Base-by-base conservation (phyloP, 768 basidiomycete genomes). In the Rhodotorula babjevae region DNA sequence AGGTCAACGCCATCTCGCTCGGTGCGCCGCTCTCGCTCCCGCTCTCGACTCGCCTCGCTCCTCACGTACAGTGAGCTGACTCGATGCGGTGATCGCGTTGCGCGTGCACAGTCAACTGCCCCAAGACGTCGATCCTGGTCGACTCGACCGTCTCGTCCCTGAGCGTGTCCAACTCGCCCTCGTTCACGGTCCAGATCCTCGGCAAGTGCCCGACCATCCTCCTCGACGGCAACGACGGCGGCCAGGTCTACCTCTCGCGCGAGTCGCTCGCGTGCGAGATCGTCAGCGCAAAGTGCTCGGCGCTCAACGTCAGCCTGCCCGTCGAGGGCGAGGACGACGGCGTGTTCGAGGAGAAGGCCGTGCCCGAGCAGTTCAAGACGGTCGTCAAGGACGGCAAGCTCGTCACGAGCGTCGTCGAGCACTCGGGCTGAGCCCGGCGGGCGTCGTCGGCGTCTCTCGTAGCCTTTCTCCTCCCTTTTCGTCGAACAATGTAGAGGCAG, bases 301-400 rank as follows among this genome's bases (percentile, higher is more conserved):
- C 88, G 46, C 90, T 99, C 81, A 99, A 98, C 82, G 84, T 99
- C 74, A 91, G 87, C 76, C 79, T 97, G 31, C 80, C 80, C 0
- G 76, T 73, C 36, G 87, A 88, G 75, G 91, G 87, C 27, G 92
- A 93, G 75, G 93, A 96, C 80, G 92, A 95, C 18, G 95, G 93
- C 12, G 84, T 94, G 58, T 97, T 93, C 77, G 86, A 86, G 72
- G 96, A 99, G 81, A 87, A 88, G 74, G 85, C 95, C 1, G 83
- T 99, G 29, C 95, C 96, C 0, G 96, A 99, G 83, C 98, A 96
- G 91, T 84, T 99, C 81, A 92, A 87, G 85, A 91, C 91, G 29
- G 85, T 87, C 49, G 84, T 99, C 40, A 83, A 87, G 79, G 83
- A 85, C 72, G 94, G 95, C 19, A 95, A 90, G 81, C 82, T 98